Base-by-base conservation (phyloP, 768 basidiomycete genomes). In the Crucibulum laeve region DNA sequence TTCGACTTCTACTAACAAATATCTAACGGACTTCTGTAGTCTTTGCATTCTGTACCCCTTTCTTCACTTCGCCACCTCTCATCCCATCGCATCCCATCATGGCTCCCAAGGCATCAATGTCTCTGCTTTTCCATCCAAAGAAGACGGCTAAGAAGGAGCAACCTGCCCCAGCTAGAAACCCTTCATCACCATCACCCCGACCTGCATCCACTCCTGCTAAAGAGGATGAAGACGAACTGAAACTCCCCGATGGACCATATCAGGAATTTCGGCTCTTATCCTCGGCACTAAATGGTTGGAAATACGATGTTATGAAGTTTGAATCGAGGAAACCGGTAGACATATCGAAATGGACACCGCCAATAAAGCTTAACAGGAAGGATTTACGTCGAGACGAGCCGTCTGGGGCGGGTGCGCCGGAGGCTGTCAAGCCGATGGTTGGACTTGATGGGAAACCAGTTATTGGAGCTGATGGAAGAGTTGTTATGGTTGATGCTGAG, bases 241-340 rank as follows among this genome's bases (percentile, higher is more conserved):
- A 75, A 46, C 74, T 84, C 32, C 86, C 85, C 26, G 79, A 83
- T 30, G 79, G 80, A 49, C 73, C 80, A 0, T 91, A 68, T 65
- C 74, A 79, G 49, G 89, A 91, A 59, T 92, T 80, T 68, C 77
- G 76, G 56, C 77, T 92, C 55, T 76, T 89, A 61, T 87, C 87
- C 5, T 84, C 85, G 22, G 77, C 80, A 13, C 77, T 85, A 57
- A 87, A 87, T 58, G 87, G 85, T 21, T 91, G 89, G 88, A 89
- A 87, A 58, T 89, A 91, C 73, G 87, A 92, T 65, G 80, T 93
- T 46, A 90, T 93, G 86, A 91, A 91, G 63, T 91, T 94, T 60
- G 82, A 88, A 61, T 80, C 82, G 25, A 75, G 84, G 44, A 84
- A 84, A 55, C 68, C 74, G 13, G 67, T 89, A 43, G 87, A 91